Evolutionary conservation across 2,329 filamentous ascomycete species (phyloP), one percentile per base, ranked within the genome.

Genomic region (Cordyceps farinosa): DNA sequence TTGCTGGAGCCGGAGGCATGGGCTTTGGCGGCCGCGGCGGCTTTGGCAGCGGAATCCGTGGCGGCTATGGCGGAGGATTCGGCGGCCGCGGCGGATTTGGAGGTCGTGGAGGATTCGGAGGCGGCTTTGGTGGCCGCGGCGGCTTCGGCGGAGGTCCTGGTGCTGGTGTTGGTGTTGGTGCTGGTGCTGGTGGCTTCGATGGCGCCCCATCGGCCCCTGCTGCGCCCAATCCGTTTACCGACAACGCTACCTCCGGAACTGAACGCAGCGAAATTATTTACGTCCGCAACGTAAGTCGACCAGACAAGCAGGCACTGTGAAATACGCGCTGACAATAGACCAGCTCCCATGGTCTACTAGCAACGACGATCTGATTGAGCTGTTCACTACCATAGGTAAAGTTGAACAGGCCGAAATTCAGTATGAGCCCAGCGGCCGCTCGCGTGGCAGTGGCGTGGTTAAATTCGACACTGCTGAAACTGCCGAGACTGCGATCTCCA

Each of bases 351-450:
- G 95, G 95, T 98, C 95, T 34, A 99, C 95, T 17, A 97, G 93
- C 81, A 98, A 99, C 73, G 95, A 99, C 67, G 95, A 99, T 76
- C 82, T 99, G 32, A 87, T 98, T 63, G 95, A 99, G 75, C 84
- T 99, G 27, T 99, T 99, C 81, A 93, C 90, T 22, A 99, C 95
- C 11, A 99, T 99, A 72, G 95, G 95, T 67, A 97, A 97, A 76
- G 95, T 99, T 65, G 92, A 97, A 72, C 92, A 95, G 71, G 95
- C 95, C n/a, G 95, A 99, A 79, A 98, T 99, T 63, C 95, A 99
- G 78, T 98, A 99, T 73, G 95, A 99, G 76, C 90, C 91, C 4
- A 98, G 96, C 72, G 95, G 95, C 52, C 91, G 95, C 70, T 99
- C 95, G 65, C 90, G 92, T 67, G 95, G 95, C 67, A 95, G 91